Percentiles rank a stretch among this genome's conserved stretches.
These are phyloP conservation scores for Pseudofabraea citricarpa DNA, from an alignment of 2,329 filamentous ascomycete genomes.

Conservation along the genomic window DNA sequence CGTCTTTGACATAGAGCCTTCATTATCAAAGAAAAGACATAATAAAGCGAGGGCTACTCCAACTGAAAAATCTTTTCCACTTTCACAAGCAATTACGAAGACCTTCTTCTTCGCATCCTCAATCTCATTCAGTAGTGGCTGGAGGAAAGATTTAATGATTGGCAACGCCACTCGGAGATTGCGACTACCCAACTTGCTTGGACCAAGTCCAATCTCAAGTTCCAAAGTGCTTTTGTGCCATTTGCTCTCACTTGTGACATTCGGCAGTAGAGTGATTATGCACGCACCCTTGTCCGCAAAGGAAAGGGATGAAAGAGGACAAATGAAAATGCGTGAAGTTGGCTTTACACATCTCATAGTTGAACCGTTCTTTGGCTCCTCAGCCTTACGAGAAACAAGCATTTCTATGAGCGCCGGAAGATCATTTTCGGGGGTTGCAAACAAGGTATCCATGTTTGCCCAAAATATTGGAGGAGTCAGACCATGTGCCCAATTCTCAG, in stretches of 20 bases:
- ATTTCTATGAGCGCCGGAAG: slow-evolving; percentile 44
- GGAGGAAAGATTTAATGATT: slow-evolving; percentile 20
- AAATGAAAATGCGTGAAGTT: slow-evolving; percentile 22
- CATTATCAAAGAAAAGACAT: slow-evolving; percentile 66
- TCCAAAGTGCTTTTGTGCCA: slow-evolving; percentile 32
- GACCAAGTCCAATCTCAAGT: slow-evolving; percentile 59
- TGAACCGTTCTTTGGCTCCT: background rate
- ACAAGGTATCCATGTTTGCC: slow-evolving; percentile 56
- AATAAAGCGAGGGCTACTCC: slow-evolving; percentile 72
- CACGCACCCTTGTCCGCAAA: slow-evolving; percentile 1
- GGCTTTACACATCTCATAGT: slow-evolving; percentile 17
- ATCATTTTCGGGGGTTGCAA: slow-evolving; percentile 62
- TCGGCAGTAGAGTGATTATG: slow-evolving; percentile 37
- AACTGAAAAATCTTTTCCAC: slow-evolving; percentile 75
- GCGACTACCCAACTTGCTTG: slow-evolving; percentile 76
- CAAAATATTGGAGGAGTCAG: slow-evolving; percentile 79
- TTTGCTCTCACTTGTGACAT: slow-evolving; percentile 38
- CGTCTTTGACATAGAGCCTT: slow-evolving; percentile 40
- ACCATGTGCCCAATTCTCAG: slow-evolving; percentile 84
- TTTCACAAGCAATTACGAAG: slow-evolving; percentile 65
- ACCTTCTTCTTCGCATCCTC: slow-evolving; percentile 6
- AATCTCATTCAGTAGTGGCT: slow-evolving; percentile 9
- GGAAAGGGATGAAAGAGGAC: slow-evolving; percentile 11
- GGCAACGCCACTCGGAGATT: slow-evolving; percentile 69
- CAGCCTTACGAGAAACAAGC: slow-evolving; percentile 32